A percentile compares a stretch with the other conserved stretches of the same genome.
These are phyloP conservation scores for Gossypium bickii DNA, from an alignment of 345 rosid genomes.

Conservation along the genomic window DNA sequence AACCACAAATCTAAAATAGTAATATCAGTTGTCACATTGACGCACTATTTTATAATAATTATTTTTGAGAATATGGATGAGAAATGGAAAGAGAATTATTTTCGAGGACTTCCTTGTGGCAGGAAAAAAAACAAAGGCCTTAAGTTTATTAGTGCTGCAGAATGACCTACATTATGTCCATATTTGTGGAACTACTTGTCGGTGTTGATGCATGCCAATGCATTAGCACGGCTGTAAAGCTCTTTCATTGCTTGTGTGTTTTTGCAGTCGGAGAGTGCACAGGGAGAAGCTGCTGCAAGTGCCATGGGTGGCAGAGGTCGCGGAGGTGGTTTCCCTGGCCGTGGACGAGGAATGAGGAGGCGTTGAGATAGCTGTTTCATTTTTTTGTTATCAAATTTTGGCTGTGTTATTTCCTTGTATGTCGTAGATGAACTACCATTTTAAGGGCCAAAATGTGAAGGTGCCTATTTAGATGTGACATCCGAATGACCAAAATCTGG, in stretches of 20 bases:
- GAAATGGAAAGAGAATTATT: neutral
- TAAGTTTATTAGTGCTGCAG: neutral
- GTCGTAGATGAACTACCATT: neutral
- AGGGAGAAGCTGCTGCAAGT: constrained; percentile 86
- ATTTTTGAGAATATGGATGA: neutral
- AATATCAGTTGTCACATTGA: neutral
- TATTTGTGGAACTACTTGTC: neutral
- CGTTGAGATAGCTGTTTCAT: constrained; percentile 40
- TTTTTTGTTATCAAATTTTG: constrained; percentile 5
- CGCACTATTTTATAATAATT: neutral
- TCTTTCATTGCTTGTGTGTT: neutral
- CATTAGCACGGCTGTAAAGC: neutral
- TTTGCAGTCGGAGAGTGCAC: constrained; percentile 93
- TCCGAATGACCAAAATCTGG: neutral
- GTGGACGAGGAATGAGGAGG: constrained; percentile 99
- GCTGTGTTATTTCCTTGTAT: neutral
- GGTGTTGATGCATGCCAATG: neutral
- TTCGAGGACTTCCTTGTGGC: neutral
- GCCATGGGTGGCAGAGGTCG: constrained; percentile 93
- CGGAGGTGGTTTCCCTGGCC: constrained; percentile 72
- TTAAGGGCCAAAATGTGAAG: neutral
- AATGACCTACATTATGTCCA: neutral
- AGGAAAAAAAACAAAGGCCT: neutral
- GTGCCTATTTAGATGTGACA: neutral
- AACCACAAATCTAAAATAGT: neutral